phyloP scores from a whole-genome alignment of 768 basidiomycete species.

The Roridomyces roridus region DNA sequence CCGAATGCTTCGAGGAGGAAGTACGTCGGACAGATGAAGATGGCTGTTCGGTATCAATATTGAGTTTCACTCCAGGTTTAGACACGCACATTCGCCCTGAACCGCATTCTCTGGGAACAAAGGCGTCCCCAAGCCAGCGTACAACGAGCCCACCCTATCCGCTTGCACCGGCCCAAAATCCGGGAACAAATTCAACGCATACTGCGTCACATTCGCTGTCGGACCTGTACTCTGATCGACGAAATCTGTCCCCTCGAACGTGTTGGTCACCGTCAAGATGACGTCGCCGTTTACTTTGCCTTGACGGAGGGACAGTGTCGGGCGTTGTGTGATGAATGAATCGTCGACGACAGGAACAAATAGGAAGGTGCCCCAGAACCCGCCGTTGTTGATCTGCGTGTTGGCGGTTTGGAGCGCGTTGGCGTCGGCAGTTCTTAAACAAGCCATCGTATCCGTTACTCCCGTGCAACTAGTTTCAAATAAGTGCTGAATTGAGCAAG shows the following conservation, averaged over 20 bases:
- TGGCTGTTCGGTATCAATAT: conserved; percentile 24
- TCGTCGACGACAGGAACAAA: conserved; percentile 39
- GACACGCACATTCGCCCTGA: conserved; percentile 23
- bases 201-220: conserved; percentile 10
- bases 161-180: conserved; percentile 9
- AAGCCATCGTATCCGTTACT: conserved; percentile 24
- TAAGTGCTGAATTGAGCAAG: background rate
- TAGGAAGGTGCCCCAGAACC: conserved; percentile 30
- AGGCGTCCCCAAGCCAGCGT: conserved; percentile 13
- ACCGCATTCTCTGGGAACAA: background rate
- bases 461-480: background rate
- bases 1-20: conserved; percentile 30
- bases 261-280: conserved; percentile 29
- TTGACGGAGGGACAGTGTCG: conserved; percentile 30
- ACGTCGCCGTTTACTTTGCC: conserved; percentile 35
- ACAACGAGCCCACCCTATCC: conserved; percentile 7
- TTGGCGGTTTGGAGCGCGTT: conserved; percentile 29
- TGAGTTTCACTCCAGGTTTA: background rate
- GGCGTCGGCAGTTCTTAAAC: conserved; percentile 31
- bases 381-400: conserved; percentile 18
- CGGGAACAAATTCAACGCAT: conserved; percentile 26
- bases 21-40: conserved; percentile 37
- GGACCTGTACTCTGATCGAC: conserved; percentile 19
- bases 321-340: conserved; percentile 37
- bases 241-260: conserved; percentile 35